A percentile compares a stretch with the other conserved stretches of the same genome.
These are phyloP conservation scores for Acacia pycnantha DNA, from an alignment of 331 rosid species.

Conservation along the genomic window DNA sequence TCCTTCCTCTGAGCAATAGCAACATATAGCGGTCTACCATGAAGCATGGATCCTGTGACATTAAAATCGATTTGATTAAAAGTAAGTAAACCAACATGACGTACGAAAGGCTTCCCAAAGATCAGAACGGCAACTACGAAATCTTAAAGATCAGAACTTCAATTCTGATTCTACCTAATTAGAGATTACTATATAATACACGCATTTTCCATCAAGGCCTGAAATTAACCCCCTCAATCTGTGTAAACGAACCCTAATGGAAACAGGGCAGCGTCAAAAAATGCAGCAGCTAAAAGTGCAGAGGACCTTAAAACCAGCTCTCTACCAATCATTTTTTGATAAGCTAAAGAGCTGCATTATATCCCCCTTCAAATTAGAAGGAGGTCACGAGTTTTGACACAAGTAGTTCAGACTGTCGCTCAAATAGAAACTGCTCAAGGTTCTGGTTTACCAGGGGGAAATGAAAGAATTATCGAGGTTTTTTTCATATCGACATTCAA, in stretches of 20 bases:
- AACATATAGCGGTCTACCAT: conserved; percentile 78
- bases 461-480: neutral
- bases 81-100: neutral
- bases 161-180: conserved; percentile 13
- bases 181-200: neutral
- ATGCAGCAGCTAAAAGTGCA: neutral
- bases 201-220: neutral
- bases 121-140: conserved; percentile 2
- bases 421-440: neutral
- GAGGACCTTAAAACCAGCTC: neutral
- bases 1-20: conserved; percentile 90
- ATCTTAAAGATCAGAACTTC: conserved; percentile 8
- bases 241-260: neutral
- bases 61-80: conserved; percentile 20
- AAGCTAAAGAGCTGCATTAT: neutral
- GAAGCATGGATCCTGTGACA: conserved; percentile 71
- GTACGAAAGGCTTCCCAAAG: neutral
- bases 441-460: neutral
- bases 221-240: neutral
- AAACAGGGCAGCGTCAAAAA: neutral
- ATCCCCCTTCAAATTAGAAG: neutral
- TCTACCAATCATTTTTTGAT: conserved; percentile 10
- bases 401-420: neutral
- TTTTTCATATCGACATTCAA: neutral
- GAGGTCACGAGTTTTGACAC: neutral